Evolutionary conservation across 192 early-diverging fungal species (phyloP), one percentile per base, ranked within the genome.

Genomic region (Backusella macrospora): DNA sequence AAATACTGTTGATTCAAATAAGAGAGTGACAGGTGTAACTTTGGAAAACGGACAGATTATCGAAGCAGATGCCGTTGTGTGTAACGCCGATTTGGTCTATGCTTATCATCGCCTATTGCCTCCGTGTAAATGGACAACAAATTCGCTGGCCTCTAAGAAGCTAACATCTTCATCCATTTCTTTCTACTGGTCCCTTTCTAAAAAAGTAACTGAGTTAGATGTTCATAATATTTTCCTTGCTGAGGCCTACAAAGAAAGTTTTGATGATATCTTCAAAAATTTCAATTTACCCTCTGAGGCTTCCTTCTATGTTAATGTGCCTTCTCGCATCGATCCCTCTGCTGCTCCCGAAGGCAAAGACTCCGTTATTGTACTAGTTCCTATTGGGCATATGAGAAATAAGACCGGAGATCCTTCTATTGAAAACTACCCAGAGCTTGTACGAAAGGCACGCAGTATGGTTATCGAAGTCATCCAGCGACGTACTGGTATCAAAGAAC

Each of bases 151-250:
- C 12, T 64, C 75, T 39, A 76, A 83, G 67, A 81, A 86, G 62
- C 78, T 85, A 4, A 87, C 87, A 12, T 88, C 79, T 18, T 87
- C 85, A 10, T 83, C 85, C 3, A 82, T 89, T 52, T 76, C 76
- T 15, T 80, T 83, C 67, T 88, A 88, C 73, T 88, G 87, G 87
- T 81, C 80, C 15, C 63, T 88, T 40, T 77, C 81, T 16, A 62
- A 68, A 45, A 80, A 78, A 42, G 67, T 88, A 13, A 76, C 80
- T 6, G 71, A 80, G 59, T 64, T 88, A 29, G 83, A 86, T 65
- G 86, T 82, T 3, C 87, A 88, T 72, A 88, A 86, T 55, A 81
- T 88, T 39, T 88, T 88, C 44, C 77, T 88, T 62, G 82, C 86
- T 29, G 73, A 84, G 15, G 75, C 85, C 4, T 88, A 85, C 69